A percentile compares a stretch with the other conserved stretches of the same genome.
These are phyloP conservation scores for Hyaloscypha finlandica DNA, from an alignment of 495 filamentous ascomycete species.

Conservation along the genomic window DNA sequence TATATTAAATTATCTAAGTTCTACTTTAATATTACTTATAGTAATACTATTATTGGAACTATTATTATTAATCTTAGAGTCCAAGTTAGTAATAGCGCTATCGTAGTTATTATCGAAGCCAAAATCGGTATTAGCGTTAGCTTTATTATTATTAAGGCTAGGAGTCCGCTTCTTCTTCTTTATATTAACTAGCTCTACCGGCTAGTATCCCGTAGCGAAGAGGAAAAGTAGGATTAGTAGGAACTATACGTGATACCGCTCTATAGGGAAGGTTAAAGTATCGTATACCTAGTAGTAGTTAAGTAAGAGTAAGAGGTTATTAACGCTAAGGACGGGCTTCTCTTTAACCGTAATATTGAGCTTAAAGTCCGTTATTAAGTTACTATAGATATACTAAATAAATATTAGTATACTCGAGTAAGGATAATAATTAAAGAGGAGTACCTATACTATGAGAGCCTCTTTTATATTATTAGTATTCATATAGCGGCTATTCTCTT, in stretches of 20 bases:
- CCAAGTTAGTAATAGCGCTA: slow-evolving; percentile 10
- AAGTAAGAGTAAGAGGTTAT: slow-evolving; percentile 32
- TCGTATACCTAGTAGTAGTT: slow-evolving; percentile 35
- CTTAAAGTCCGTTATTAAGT: slow-evolving; percentile 29
- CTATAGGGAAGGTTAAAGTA: slow-evolving; percentile 31
- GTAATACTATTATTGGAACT: slow-evolving; percentile 7
- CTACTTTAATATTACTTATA: slow-evolving; percentile 16
- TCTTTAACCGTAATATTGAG: slow-evolving; percentile 35
- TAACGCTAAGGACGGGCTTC: slow-evolving; percentile 33
- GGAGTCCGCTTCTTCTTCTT: slow-evolving; percentile 12
- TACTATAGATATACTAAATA: slow-evolving; percentile 33
- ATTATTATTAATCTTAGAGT: slow-evolving; percentile 18
- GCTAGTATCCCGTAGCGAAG: slow-evolving; percentile 26
- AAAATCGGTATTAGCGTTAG: slow-evolving; percentile 1
- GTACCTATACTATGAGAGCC: slow-evolving; percentile 39
- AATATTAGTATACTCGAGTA: slow-evolving; percentile 17
- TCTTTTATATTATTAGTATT: slow-evolving; percentile 34
- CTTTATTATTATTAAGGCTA: slow-evolving; percentile 14
- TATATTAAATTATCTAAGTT: slow-evolving; percentile 24
- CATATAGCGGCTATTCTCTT: slow-evolving; percentile 29
- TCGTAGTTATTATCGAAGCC: slow-evolving; percentile 10
- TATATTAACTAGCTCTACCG: slow-evolving; percentile 26
- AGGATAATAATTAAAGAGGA: slow-evolving; percentile 19
- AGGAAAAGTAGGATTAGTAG: slow-evolving; percentile 25
- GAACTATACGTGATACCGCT: slow-evolving; percentile 31